phyloP scores from a whole-genome alignment of 306 rosid genomes.

The Citrullus colocynthis region DNA sequence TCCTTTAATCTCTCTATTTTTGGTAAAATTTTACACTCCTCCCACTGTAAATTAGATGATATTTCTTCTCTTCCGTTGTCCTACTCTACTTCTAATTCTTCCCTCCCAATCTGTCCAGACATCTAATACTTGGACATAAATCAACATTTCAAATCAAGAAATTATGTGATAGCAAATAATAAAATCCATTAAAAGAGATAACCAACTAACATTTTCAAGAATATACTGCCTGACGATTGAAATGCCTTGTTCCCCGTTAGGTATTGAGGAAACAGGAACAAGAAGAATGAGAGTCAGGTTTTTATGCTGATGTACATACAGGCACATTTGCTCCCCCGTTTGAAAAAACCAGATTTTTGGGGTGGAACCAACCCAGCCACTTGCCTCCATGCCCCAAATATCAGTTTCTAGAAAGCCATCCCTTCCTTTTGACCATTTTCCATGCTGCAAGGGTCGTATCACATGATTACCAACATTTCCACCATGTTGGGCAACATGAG shows the following conservation, averaged over 20 bases:
- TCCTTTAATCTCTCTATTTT: constrained; percentile 1
- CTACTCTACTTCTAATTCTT: neutral
- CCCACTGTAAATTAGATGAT: neutral
- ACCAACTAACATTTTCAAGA: constrained; percentile 69
- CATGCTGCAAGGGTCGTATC: constrained; percentile 63
- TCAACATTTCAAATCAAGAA: neutral
- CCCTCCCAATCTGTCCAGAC: neutral
- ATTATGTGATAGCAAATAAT: neutral
- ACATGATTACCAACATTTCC: constrained; percentile 36
- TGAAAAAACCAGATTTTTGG: constrained; percentile 72
- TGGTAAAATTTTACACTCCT: neutral
- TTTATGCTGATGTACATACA: constrained; percentile 75
- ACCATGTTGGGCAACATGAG: constrained; percentile 31
- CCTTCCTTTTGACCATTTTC: constrained; percentile 89
- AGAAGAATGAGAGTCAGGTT: constrained; percentile 71
- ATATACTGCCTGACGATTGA: constrained; percentile 57
- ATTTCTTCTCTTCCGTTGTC: neutral
- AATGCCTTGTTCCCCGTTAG: constrained; percentile 73
- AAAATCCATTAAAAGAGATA: constrained; percentile 7
- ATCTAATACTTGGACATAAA: neutral
- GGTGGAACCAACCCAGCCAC: constrained; percentile 37
- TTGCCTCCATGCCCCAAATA: constrained; percentile 83
- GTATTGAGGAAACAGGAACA: constrained; percentile 60
- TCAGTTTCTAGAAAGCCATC: constrained; percentile 89
- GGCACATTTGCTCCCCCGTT: constrained; percentile 72